Percentiles rank a stretch among this genome's conserved stretches.
Evolutionary conservation across 1,139 yeast genomes (phyloP).

Genomic region (Suhomyces atakaporum): DNA sequence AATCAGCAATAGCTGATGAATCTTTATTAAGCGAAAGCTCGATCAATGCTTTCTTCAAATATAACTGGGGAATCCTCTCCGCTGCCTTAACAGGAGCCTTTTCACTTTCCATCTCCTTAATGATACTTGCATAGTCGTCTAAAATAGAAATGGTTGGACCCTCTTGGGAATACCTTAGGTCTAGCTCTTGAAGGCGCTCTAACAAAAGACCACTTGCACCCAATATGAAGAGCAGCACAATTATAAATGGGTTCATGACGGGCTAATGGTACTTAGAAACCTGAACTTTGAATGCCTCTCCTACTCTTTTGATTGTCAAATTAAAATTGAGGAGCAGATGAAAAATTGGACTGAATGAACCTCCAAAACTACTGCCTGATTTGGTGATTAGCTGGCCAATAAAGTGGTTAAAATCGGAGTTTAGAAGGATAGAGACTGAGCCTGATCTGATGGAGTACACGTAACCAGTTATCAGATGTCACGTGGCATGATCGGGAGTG

Average conservation of each 20-base stretch:
- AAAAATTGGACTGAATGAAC: no score
- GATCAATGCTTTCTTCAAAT: conserved; percentile 56
- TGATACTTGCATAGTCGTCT: conserved; percentile 24
- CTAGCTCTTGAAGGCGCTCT: conserved; percentile 11
- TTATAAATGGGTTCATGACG: conserved; percentile 5
- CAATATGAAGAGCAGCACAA: conserved; percentile 8
- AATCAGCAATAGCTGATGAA: conserved; percentile 47
- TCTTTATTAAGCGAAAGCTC: conserved; percentile 53
- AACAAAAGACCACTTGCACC: conserved; percentile 8
- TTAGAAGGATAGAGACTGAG: no score
- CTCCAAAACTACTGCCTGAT: no score
- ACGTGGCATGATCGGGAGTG: no score
- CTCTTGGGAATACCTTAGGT: conserved; percentile 17
- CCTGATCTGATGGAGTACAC: no score
- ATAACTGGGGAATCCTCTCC: conserved; percentile 35
- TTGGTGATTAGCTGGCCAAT: no score
- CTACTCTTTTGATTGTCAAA: no score
- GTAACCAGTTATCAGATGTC: no score
- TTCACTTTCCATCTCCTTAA: conserved; percentile 17
- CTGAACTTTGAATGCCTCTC: no score
- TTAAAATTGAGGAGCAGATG: no score
- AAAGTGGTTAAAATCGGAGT: no score
- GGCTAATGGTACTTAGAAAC: no score
- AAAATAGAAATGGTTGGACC: conserved; percentile 33
- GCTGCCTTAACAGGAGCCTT: conserved; percentile 2